Evolutionary conservation across 352 stramenopile species (phyloP).

Genomic region (Phytophthora meadii): DNA sequence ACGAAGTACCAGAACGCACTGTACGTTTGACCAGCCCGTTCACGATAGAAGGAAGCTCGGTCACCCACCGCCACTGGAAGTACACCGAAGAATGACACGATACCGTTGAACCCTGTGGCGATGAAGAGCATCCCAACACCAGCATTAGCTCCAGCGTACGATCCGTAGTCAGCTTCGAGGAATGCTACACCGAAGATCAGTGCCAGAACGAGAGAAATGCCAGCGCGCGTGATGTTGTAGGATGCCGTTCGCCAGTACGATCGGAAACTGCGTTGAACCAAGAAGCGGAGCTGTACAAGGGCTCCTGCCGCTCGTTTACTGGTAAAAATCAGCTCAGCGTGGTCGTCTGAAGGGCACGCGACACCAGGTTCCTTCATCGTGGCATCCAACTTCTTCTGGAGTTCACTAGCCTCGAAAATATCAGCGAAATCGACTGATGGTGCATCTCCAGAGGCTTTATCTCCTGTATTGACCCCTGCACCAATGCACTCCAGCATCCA

Average conservation of each 20-base stretch:
- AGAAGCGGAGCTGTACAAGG: slow-evolving; percentile 42
- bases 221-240: slow-evolving; percentile 81
- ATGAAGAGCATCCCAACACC: slow-evolving; percentile 88
- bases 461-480: slow-evolving; percentile 38
- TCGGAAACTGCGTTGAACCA: slow-evolving; percentile 42
- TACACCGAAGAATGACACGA: slow-evolving; percentile 86
- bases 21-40: slow-evolving; percentile 85
- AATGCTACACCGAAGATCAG: slow-evolving; percentile 88
- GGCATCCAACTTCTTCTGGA: slow-evolving; percentile 27
- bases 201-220: slow-evolving; percentile 71
- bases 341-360: slow-evolving; percentile 29
- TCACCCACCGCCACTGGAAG: slow-evolving; percentile 83
- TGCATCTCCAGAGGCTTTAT: slow-evolving; percentile 11
- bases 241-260: slow-evolving; percentile 65
- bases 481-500: slow-evolving; percentile 87
- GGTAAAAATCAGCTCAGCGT: slow-evolving; percentile 37
- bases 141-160: slow-evolving; percentile 53
- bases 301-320: slow-evolving; percentile 38
- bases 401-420: slow-evolving; percentile 44
- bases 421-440: slow-evolving; percentile 41
- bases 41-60: slow-evolving; percentile 78
- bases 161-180: slow-evolving; percentile 50
- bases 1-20: slow-evolving; percentile 70
- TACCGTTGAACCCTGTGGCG: slow-evolving; percentile 81
- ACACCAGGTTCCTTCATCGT: slow-evolving; percentile 41